Percentiles rank a stretch among this genome's conserved stretches.
phyloP scores from a whole-genome alignment of 495 filamentous ascomycete genomes.

The Trichocladium uniseriatum region DNA sequence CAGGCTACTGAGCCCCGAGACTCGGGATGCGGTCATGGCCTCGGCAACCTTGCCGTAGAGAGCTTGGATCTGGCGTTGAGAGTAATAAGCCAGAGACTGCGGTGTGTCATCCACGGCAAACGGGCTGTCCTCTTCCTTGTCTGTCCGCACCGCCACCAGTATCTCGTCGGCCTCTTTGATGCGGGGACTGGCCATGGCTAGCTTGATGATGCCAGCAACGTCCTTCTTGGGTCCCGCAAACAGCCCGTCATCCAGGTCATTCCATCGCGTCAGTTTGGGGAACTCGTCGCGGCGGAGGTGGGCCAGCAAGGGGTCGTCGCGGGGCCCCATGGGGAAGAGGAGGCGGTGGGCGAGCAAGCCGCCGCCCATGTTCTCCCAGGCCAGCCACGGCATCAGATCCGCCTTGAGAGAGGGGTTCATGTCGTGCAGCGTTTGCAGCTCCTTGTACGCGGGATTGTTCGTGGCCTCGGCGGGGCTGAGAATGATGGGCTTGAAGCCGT shows the following conservation, averaged over 20 bases:
- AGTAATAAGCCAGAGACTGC: slow-evolving; percentile 70
- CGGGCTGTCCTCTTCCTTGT: slow-evolving; percentile 32
- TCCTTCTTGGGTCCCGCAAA: slow-evolving; percentile 61
- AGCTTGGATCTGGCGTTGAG: slow-evolving; percentile 45
- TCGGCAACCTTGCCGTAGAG: slow-evolving; percentile 59
- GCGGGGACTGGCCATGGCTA: slow-evolving; percentile 46
- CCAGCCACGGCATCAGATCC: slow-evolving; percentile 78
- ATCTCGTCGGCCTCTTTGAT: slow-evolving; percentile 50
- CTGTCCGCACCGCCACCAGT: slow-evolving; percentile 41
- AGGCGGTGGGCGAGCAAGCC: slow-evolving; percentile 73
- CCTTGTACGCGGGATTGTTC: slow-evolving; percentile 70
- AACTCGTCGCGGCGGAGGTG: slow-evolving; percentile 67
- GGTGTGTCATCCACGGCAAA: slow-evolving; percentile 57
- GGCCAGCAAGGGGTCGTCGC: slow-evolving; percentile 60
- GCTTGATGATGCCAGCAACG: slow-evolving; percentile 58
- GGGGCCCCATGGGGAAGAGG: slow-evolving; percentile 75
- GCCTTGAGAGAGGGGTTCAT: slow-evolving; percentile 46
- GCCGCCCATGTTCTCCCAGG: slow-evolving; percentile 88
- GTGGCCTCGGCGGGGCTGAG: slow-evolving; percentile 73
- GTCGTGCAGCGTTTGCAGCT: slow-evolving; percentile 50
- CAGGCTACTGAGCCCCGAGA: slow-evolving; percentile 51
- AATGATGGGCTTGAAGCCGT: slow-evolving; percentile 81
- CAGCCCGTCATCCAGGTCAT: slow-evolving; percentile 59
- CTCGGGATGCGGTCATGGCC: slow-evolving; percentile 45
- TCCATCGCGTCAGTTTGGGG: slow-evolving; percentile 62